phyloP scores from a whole-genome alignment of 495 filamentous ascomycete species.

The Neurospora sp. region DNA sequence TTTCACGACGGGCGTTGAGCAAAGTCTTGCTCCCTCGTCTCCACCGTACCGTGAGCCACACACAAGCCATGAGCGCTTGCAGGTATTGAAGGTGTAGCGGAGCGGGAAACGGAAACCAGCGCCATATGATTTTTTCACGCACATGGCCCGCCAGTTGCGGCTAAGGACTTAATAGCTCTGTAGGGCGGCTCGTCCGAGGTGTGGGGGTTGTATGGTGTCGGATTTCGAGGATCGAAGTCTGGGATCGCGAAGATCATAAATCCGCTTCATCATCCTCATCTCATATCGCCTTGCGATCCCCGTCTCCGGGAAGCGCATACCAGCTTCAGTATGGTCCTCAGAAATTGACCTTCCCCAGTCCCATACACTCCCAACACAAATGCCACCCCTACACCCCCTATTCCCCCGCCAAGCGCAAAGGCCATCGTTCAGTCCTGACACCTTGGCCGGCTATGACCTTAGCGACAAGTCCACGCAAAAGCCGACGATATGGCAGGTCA shows the following conservation, averaged over 20 bases:
- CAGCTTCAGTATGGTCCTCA: not conserved
- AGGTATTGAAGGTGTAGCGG: not conserved
- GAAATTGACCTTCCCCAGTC: not conserved
- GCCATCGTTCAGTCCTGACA: not conserved
- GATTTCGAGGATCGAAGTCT: not conserved
- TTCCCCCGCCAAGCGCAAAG: not conserved
- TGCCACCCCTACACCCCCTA: not conserved
- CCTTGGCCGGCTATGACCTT: constrained; percentile 7
- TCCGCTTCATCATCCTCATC: not conserved
- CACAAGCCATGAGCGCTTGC: not conserved
- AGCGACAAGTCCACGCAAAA: constrained; percentile 9
- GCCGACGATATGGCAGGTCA: constrained; percentile 10
- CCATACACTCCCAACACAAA: not conserved
- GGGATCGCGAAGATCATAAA: not conserved
- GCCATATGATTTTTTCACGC: not conserved
- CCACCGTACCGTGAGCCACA: not conserved
- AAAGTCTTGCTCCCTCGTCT: not conserved
- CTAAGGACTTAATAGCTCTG: not conserved
- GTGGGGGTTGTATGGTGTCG: not conserved
- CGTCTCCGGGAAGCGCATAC: not conserved
- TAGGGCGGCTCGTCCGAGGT: not conserved
- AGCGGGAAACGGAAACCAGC: not conserved
- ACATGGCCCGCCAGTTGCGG: not conserved
- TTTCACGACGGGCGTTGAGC: not conserved
- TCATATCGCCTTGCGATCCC: not conserved